Conservation (phyloP, 2,329 filamentous ascomycete genomes). For the Fonsecaea nubica region DNA sequence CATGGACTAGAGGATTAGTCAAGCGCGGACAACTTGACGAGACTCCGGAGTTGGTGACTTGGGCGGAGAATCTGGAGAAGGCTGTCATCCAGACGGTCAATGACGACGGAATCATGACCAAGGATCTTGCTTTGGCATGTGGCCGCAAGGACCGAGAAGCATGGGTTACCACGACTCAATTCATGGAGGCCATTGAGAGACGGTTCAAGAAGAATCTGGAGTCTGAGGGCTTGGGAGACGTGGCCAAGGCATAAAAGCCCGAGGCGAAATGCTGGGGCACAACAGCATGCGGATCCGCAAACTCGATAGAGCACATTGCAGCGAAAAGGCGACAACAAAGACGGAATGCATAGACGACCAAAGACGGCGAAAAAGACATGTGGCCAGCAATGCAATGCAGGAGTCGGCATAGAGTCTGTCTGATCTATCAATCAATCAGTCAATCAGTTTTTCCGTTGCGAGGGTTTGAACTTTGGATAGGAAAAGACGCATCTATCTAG, state of each 20-base stretch:
- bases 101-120: conserved; percentile 95
- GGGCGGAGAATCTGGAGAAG: conserved; percentile 88
- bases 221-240: conserved; percentile 51
- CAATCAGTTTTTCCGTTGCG: background rate
- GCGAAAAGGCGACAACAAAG: background rate
- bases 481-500: background rate
- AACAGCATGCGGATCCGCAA: background rate
- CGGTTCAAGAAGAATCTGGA: conserved; percentile 81
- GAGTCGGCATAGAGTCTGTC: background rate
- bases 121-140: conserved; percentile 94
- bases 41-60: conserved; percentile 89
- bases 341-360: background rate
- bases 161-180: conserved; percentile 91
- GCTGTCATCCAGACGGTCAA: conserved; percentile 95
- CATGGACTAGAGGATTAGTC: conserved; percentile 92
- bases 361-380: background rate
- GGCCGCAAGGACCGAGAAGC: conserved; percentile 83
- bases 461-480: background rate
- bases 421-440: background rate
- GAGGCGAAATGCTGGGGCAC: background rate
- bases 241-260: conserved; percentile 21
- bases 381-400: background rate
- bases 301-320: background rate
- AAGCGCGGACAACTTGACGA: conserved; percentile 92
- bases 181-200: conserved; percentile 90